Evolutionary conservation across 202 grass and related monocot genomes (phyloP).

Genomic region (Panicum hallii): DNA sequence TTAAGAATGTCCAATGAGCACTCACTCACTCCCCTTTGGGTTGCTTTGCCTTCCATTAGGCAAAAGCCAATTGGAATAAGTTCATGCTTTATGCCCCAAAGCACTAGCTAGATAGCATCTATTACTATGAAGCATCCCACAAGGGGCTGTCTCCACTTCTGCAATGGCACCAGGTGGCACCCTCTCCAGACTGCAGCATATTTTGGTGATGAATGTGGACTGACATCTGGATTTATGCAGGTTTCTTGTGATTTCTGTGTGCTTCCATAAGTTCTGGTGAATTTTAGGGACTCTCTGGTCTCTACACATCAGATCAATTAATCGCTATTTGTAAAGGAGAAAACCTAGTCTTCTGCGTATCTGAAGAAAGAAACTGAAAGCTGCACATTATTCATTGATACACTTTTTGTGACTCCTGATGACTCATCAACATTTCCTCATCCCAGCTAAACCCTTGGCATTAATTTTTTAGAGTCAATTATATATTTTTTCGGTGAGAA

Average conservation of each 20-base stretch:
- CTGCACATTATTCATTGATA: constrained; percentile 5
- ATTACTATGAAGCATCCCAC: constrained; percentile 73
- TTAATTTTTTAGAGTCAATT: neutral
- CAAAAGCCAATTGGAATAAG: constrained; percentile 72
- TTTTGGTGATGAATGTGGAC: constrained; percentile 53
- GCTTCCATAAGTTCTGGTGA: neutral
- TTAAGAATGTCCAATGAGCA: constrained; percentile 59
- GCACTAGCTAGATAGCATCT: constrained; percentile 64
- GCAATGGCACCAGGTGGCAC: constrained; percentile 59
- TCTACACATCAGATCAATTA: neutral
- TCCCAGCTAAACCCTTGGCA: neutral
- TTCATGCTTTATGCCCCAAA: constrained; percentile 79
- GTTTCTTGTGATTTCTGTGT: constrained; percentile 26
- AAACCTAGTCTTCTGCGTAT: neutral
- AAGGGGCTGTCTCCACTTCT: constrained; percentile 66
- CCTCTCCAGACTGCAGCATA: constrained; percentile 28
- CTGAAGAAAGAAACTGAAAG: constrained; percentile 31
- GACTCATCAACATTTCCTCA: constrained; percentile 15
- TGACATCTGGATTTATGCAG: constrained; percentile 35
- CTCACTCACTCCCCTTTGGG: constrained; percentile 18
- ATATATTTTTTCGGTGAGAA: neutral
- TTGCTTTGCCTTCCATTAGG: constrained; percentile 62
- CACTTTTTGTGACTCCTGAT: constrained; percentile 10
- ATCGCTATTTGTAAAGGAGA: neutral
- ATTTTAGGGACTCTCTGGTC: neutral